Base-by-base conservation (phyloP, 257 asterid genomes). In the Ajuga chamaepitys region DNA sequence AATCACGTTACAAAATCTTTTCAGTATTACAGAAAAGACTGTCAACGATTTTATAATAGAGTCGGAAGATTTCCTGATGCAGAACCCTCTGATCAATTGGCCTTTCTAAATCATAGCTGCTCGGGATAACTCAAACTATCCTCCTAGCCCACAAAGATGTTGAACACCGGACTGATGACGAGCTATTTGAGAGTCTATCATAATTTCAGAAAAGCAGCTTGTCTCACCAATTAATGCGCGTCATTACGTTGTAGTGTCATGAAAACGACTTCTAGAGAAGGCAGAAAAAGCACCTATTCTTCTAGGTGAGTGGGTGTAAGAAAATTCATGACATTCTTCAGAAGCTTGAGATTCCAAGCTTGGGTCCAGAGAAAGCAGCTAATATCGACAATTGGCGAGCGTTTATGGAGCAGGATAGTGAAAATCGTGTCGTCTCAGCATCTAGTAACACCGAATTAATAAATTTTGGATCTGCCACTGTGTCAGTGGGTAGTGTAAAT, bases 191-290 rank as follows among this genome's bases (percentile, higher is more conserved):
- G n/a, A 12, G 40, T 67, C 59, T 4, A 5, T 22, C 10, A 69
- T 57, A 44, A 66, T 75, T 17, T 77, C 81, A 3, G 82, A 73
- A 58, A 70, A 64, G 61, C 74, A 44, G 80, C 78, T 21, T 75
- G 80, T 41, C 70, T 81, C 7, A 64, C 68, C 22, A 81, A 75
- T 73, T 81, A 25, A 22, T 61, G 0, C 54, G 9, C 7, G 76
- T 63, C 0, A 67, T 81, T 17, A 57, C 45, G 1, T 58, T 10
- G 14, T 58, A n/a, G 64, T 81, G 80, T 40, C 64, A 70, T 14
- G 22, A 35, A 0, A 52, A 42, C 8, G 58, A 58, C 58, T 54
- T 70, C 0, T 73, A 78, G 17, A 24, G 70, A 55, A 42, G 78
- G 63, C 76, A 20, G 70, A n/a, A 48, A 28, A 45, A 4, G 52